Evolutionary conservation across 805 yeast species (phyloP), one percentile per base, ranked within the genome.

Genomic region (Yamadazyma insecticola): DNA sequence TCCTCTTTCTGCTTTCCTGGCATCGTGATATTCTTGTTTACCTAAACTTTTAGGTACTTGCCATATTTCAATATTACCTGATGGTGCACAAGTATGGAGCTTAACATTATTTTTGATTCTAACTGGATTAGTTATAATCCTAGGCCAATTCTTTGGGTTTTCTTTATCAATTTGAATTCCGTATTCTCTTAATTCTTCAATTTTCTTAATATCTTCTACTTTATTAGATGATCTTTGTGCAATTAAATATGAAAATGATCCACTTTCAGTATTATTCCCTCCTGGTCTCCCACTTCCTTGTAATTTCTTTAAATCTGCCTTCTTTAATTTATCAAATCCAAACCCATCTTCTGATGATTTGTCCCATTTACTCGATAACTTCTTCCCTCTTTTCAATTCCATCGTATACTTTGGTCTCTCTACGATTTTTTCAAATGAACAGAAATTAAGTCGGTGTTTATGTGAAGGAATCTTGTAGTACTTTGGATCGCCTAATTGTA

Each of bases 1-100:
- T 14, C 96, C 96, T 50, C 74, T 73, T n/a, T 56, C 57, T 0
- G 86, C 75, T 53, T 92, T 90, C 33, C 97, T 70, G 0, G 96
- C 96, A 61, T 92, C 97, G 49, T 85, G 94, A 45, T 86, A 92
- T 2, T 67, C 76, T 39, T 76, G 81, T 39, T 76, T 76, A 5
- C 86, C 83, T 33, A 74, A 67, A 13, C 94, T 78, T 51, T 80
- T 83, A 0, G 97, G 81, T 2, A 92, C 73, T 11, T 79, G 79
- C 96, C 97, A 88, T 37, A 79, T 77, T 57, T 90, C 97, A 25
- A 90, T 57, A 28, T 72, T 70, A 1, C 96, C 96, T 10, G 80
- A 70, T 0, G 89, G 74, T 1, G 86, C 76, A 63, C 96, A 87
- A 2, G 88, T 72, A 41, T 78, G 83, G 53, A 89, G 67, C 15